Evolutionary conservation across 352 stramenopile species (phyloP).

Genomic region (Pythium aristosporum): DNA sequence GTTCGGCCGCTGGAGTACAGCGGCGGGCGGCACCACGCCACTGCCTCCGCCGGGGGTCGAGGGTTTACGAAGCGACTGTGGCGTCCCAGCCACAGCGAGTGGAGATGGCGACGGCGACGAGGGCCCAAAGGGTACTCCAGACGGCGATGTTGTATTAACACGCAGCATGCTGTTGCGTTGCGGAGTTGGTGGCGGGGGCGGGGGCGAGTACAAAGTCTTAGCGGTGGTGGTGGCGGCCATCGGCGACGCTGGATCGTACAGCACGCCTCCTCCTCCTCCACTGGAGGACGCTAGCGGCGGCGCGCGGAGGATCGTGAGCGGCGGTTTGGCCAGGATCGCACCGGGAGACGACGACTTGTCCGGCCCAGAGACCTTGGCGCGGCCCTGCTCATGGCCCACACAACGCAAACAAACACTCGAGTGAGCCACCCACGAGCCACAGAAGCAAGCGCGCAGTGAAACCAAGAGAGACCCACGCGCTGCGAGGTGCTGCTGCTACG

Average conservation of each 20-base stretch:
- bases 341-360: constrained; percentile 10
- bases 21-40: not conserved
- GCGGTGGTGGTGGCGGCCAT: not conserved
- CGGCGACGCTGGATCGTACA: constrained; percentile 6
- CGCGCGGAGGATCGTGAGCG: constrained; percentile 35
- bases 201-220: constrained; percentile 15
- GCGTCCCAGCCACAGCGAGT: not conserved
- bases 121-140: not conserved
- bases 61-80: constrained; percentile 3
- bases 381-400: constrained; percentile 11
- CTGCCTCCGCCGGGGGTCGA: constrained; percentile 3
- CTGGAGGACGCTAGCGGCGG: not conserved
- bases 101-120: constrained; percentile 5
- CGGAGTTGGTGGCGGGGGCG: not conserved
- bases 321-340: constrained; percentile 45
- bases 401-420: not conserved
- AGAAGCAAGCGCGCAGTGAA: not conserved
- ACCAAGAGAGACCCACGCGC: constrained; percentile 15
- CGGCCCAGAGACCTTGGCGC: constrained; percentile 29
- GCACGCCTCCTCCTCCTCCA: not conserved
- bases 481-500: constrained; percentile 19
- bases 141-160: constrained; percentile 19
- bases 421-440: not conserved
- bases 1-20: constrained; percentile 6
- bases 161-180: constrained; percentile 15